Base-by-base conservation (phyloP, 805 yeast genomes). In the Wickerhamiella alocasiicola region DNA sequence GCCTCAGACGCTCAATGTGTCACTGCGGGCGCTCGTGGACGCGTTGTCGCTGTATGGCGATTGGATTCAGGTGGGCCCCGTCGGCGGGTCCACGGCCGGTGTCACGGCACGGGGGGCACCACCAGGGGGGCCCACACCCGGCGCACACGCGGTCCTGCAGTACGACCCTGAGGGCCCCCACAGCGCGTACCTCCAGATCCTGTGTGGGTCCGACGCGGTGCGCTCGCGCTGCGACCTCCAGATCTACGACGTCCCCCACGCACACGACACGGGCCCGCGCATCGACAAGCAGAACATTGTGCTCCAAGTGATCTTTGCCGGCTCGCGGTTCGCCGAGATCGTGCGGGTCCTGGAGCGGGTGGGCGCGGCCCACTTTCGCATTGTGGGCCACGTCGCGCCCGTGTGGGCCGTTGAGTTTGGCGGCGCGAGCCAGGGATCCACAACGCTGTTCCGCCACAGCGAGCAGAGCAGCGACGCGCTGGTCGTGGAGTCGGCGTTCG, bases 141-240 rank as follows among this genome's bases (percentile, higher is more conserved):
- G 19, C 9, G 4, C 18, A n/a, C 7, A 17, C 12, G 36, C 20
- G 4, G 26, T 21, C 13, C n/a, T 32, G 6, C 36, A 32, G 5
- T 32, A 32, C 15, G 33, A 30, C 9, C 13, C 17, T 17, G 26
- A 20, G 9, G 36, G 36, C 5, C 9, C 9, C 11, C 26, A 32
- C 3, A 20, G 13, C 21, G n/a, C n/a, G n/a, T n/a, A n/a, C n/a
- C 28, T 36, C n/a, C 32, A 28, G 17, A 27, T 36, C 18, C 25
- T n/a, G 20, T 27, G 31, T 6, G 31, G 39, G 19, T 23, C 28
- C 6, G 39, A 36, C 11, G 16, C 30, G 4, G 25, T 36, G 26
- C 33, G 39, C n/a, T 29, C 39, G 3, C 27, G 20, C 5, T 27
- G 25, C 7, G 20, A 36, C n/a, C 16, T 36, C 20, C 39, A 36